These are phyloP conservation scores for Penicillium bovifimosum DNA, from an alignment of 495 filamentous ascomycete genomes.

Conservation along the genomic window DNA sequence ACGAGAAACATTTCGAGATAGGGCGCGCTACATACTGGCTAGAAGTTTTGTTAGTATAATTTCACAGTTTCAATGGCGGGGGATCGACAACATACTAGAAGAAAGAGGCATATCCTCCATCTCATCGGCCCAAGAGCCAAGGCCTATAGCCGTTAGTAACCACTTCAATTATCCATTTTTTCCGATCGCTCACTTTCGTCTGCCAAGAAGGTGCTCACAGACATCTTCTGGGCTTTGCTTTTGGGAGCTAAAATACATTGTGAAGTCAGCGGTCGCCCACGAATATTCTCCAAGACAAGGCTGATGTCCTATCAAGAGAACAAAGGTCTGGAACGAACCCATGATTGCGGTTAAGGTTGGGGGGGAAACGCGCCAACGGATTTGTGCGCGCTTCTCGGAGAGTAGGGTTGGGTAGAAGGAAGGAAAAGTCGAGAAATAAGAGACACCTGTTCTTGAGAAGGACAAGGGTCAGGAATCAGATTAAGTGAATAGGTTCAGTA, in stretches of 20 bases:
- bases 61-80: conserved; percentile 7
- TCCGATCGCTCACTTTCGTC: conserved; percentile 64
- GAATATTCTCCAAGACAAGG: conserved; percentile 4
- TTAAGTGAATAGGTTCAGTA: conserved; percentile 12
- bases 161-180: conserved; percentile 10
- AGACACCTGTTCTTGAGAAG: conserved; percentile 9
- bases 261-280: conserved; percentile 18
- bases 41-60: conserved; percentile 17
- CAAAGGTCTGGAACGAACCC: conserved; percentile 55
- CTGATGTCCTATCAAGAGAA: neutral
- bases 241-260: conserved; percentile 47
- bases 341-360: conserved; percentile 67
- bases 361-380: conserved; percentile 42
- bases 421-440: conserved; percentile 17
- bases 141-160: conserved; percentile 54
- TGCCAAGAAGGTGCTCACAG: conserved; percentile 82
- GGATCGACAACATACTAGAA: conserved; percentile 48
- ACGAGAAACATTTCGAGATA: conserved; percentile 1
- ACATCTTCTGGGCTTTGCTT: conserved; percentile 88
- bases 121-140: conserved; percentile 97
- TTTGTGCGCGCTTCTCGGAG: conserved; percentile 43
- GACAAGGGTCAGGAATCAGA: conserved; percentile 11
- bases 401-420: conserved; percentile 15
- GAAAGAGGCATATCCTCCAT: conserved; percentile 79
- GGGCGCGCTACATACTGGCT: conserved; percentile 35